Evolutionary conservation across 2,329 filamentous ascomycete genomes (phyloP), one percentile per base, ranked within the genome.

Genomic region (Mycosphaerella arachidis): DNA sequence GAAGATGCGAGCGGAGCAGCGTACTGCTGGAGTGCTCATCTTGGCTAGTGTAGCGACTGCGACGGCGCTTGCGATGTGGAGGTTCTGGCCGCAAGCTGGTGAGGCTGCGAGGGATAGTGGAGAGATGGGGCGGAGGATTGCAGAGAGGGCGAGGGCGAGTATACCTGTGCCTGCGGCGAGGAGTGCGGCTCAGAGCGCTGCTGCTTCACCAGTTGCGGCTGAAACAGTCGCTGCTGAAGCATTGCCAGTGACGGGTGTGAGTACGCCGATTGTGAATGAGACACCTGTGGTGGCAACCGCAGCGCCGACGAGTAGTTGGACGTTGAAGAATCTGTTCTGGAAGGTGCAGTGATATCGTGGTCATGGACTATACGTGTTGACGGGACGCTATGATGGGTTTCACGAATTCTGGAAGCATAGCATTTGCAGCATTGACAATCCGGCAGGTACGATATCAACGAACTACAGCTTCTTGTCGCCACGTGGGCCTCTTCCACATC

Each of bases 61-160:
- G 7, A 68, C 66, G 4, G 66, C 57, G 5, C 30, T 69, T 51
- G 66, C 61, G 16, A 66, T 63, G 50, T 70, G 65, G 62, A 56
- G 62, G n/a, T 68, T 70, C 24, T 69, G 68, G 68, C 67, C 68
- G 30, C 48, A 61, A 55, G 29, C 52, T 48, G 48, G 48, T 6
- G 13, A 53, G 33, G 48, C 16, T n/a, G 46, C 16, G 24, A 56
- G 48, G 40, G 67, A 69, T 35, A 61, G 62, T 3, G 65, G 53
- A 4, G 64, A 68, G 58, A 9, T 68, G 55, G 65, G 64, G 9
- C 60, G 64, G 57, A 61, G 54, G 40, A 64, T 71, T 51, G 63
- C 66, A 16, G 65, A 60, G 54, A 64, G 46, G 56, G 67, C 64
- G 13, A 43, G 48, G 40, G 37, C 43, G 18, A 59, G 62, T 13